phyloP scores from a whole-genome alignment of 2,329 filamentous ascomycete genomes.

The Cordyceps farinosa region DNA sequence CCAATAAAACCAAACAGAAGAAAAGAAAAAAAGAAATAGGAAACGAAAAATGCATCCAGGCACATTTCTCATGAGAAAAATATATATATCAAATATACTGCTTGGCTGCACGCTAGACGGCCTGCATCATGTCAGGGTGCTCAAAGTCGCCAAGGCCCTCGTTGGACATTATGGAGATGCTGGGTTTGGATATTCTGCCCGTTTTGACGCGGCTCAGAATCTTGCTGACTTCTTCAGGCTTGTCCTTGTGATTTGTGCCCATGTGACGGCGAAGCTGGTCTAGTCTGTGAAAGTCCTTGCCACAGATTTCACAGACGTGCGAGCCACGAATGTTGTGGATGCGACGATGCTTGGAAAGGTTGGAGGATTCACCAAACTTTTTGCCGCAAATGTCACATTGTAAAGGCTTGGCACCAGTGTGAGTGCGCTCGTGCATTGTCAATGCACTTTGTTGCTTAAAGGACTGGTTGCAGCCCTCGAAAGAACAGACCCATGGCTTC shows the following conservation, averaged over 20 bases:
- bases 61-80: neutral
- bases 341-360: conserved; percentile 62
- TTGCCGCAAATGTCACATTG: conserved; percentile 56
- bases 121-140: conserved; percentile 5
- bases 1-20: neutral
- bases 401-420: conserved; percentile 63
- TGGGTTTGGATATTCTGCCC: conserved; percentile 15
- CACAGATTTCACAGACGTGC: conserved; percentile 51
- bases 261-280: conserved; percentile 59
- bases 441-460: conserved; percentile 67
- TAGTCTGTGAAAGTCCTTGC: conserved; percentile 55
- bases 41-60: neutral
- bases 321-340: conserved; percentile 54
- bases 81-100: too few relatives aligned
- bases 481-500: conserved; percentile 57
- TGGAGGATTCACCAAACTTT: conserved; percentile 62
- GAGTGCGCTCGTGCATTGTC: conserved; percentile 65
- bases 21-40: too few relatives aligned
- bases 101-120: neutral
- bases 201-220: conserved; percentile 19
- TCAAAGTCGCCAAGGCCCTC: conserved; percentile 7
- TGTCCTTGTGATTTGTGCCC: conserved; percentile 33
- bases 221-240: conserved; percentile 23
- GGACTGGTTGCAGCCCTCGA: conserved; percentile 48
- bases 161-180: neutral